A percentile compares a stretch with the other conserved stretches of the same genome.
Conservation (phyloP, 2,329 filamentous ascomycete genomes). For the Ophiostoma perfectum region DNA sequence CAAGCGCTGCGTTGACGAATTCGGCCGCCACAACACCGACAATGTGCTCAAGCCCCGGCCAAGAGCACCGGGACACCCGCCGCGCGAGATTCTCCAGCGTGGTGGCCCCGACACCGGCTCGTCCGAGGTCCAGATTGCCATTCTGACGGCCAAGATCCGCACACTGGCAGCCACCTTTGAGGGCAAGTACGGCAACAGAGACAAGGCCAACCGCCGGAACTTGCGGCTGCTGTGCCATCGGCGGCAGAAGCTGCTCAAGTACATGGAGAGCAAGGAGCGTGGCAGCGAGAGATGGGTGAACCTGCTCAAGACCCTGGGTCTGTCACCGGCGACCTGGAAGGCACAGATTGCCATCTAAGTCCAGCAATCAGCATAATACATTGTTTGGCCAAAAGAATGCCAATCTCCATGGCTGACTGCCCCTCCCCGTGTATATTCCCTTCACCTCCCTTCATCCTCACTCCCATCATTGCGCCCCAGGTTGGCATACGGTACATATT, state of each 20-base stretch:
- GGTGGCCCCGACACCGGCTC: slow-evolving; percentile 91
- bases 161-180: slow-evolving; percentile 68
- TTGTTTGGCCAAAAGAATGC: slow-evolving; percentile 2
- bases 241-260: slow-evolving; percentile 80
- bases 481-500: slow-evolving; percentile 15
- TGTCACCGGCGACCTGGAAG: slow-evolving; percentile 85
- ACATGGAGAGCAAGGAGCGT: slow-evolving; percentile 82
- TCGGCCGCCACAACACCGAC: slow-evolving; percentile 90
- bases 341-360: slow-evolving; percentile 67
- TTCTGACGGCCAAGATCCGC: slow-evolving; percentile 89
- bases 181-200: slow-evolving; percentile 64
- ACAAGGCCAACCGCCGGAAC: slow-evolving; percentile 93
- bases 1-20: slow-evolving; percentile 74
- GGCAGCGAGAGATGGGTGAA: slow-evolving; percentile 87
- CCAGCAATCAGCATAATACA: not conserved
- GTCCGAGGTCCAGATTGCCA: slow-evolving; percentile 94
- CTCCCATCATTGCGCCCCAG: not conserved
- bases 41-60: slow-evolving; percentile 57
- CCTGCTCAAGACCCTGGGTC: slow-evolving; percentile 73
- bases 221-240: slow-evolving; percentile 78
- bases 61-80: slow-evolving; percentile 40
- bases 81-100: slow-evolving; percentile 45
- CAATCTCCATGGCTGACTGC: not conserved
- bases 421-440: slow-evolving; percentile 15
- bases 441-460: not conserved